These are phyloP conservation scores for Miscanthus sacchariflorus DNA, from an alignment of 202 grass and related monocot species.

Conservation along the genomic window DNA sequence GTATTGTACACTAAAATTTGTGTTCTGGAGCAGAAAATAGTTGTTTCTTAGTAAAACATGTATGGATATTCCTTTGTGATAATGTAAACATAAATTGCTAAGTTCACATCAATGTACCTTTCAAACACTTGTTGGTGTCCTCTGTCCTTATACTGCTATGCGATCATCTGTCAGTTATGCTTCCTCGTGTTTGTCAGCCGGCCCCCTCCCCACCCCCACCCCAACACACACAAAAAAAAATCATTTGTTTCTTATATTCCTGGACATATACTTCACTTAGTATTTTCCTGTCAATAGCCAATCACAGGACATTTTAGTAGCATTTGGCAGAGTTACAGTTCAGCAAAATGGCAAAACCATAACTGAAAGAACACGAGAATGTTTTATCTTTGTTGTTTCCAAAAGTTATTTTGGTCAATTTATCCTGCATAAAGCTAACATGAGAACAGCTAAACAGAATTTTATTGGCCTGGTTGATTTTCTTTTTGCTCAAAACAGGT, in stretches of 20 bases:
- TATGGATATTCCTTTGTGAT: not conserved
- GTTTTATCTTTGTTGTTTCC: not conserved
- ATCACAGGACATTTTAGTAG: not conserved
- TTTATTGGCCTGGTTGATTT: no score
- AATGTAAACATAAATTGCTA: not conserved
- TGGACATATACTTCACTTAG: not conserved
- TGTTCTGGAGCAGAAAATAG: not conserved
- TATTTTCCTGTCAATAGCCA: not conserved
- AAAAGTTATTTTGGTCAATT: not conserved
- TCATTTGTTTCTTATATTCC: not conserved
- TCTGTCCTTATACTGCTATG: not conserved
- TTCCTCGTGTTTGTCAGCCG: not conserved
- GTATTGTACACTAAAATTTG: not conserved
- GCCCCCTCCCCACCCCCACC: no score
- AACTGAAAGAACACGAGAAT: not conserved
- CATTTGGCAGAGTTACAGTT: not conserved
- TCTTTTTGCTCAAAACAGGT: no score
- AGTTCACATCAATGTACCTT: not conserved
- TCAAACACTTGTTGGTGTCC: not conserved
- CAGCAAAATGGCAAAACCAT: no score
- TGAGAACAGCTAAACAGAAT: constrained; percentile 1
- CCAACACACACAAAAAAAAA: not conserved
- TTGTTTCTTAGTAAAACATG: not conserved
- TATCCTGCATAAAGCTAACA: not conserved
- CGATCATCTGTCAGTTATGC: not conserved